These are phyloP conservation scores for Citropsis articulata DNA, from an alignment of 345 rosid genomes.

Conservation along the genomic window DNA sequence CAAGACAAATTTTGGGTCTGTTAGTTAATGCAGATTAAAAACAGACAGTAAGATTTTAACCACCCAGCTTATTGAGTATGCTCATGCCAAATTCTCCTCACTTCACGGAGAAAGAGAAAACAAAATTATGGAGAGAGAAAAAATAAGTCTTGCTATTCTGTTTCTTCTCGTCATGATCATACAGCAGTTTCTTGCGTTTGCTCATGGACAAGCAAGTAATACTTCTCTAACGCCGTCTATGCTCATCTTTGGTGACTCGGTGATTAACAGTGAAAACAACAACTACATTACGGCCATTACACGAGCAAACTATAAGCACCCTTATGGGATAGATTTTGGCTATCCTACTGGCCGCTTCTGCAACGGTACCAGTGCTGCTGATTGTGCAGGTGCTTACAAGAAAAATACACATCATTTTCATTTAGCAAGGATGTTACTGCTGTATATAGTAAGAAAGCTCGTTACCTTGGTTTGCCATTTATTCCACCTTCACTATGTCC, in stretches of 20 bases:
- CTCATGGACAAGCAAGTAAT: slow-evolving; percentile 15
- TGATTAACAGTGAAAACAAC: slow-evolving; percentile 39
- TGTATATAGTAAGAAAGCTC: background rate
- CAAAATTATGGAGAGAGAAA: too few species aligned
- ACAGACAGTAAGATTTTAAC: background rate
- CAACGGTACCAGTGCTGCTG: slow-evolving; percentile 36
- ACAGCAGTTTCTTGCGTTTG: slow-evolving; percentile 17
- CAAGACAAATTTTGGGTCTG: background rate
- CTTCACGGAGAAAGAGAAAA: background rate
- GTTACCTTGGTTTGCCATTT: slow-evolving; percentile 21
- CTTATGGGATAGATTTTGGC: slow-evolving; percentile 47
- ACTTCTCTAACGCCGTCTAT: slow-evolving; percentile 33
- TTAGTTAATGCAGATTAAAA: background rate
- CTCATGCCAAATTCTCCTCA: background rate
- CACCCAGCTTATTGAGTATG: background rate
- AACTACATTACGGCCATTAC: slow-evolving; percentile 35
- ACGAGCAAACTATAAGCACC: slow-evolving; percentile 28
- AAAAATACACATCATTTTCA: background rate
- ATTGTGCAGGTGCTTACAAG: slow-evolving; percentile 22
- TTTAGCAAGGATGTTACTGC: background rate
- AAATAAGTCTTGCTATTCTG: background rate
- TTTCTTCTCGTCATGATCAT: slow-evolving; percentile 13
- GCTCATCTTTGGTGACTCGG: slow-evolving; percentile 38
- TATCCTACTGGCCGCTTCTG: slow-evolving; percentile 35
- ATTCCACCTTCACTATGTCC: too few species aligned